Percentiles rank a stretch among this genome's conserved stretches.
These are phyloP conservation scores for Mycosphaerella arachidis DNA, from an alignment of 2,329 filamentous ascomycete species.

Conservation along the genomic window DNA sequence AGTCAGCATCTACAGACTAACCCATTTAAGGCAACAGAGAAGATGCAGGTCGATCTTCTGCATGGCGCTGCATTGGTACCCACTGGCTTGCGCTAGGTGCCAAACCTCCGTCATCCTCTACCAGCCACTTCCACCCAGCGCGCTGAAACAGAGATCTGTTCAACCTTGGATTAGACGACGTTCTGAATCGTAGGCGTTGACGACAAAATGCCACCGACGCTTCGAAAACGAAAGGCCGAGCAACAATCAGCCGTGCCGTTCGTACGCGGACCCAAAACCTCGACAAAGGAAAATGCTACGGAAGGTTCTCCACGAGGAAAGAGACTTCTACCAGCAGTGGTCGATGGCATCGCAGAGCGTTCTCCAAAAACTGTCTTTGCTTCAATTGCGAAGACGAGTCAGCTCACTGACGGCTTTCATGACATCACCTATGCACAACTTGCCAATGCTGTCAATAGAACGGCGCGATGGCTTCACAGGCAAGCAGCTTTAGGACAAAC, in stretches of 20 bases:
- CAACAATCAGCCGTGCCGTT: neutral
- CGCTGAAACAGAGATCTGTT: neutral
- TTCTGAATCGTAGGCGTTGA: neutral
- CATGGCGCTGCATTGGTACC: neutral
- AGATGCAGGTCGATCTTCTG: neutral
- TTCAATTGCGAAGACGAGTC: neutral
- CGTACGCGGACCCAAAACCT: neutral
- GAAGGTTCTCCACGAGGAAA: neutral
- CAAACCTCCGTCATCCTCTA: neutral
- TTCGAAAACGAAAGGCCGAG: neutral
- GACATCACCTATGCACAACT: neutral
- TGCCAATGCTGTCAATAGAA: constrained; percentile 3
- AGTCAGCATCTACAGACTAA: neutral
- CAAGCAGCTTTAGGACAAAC: neutral
- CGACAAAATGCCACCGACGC: neutral
- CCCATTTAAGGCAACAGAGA: neutral
- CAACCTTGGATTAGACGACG: neutral
- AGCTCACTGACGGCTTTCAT: neutral
- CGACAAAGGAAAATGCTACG: neutral
- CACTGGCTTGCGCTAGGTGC: neutral
- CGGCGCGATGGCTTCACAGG: constrained; percentile 2
- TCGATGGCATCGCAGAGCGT: neutral
- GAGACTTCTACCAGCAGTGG: neutral
- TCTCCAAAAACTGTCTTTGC: neutral
- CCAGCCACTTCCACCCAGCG: neutral